Evolutionary conservation across 2,329 filamentous ascomycete species (phyloP).

Genomic region (Fusarium continuum): DNA sequence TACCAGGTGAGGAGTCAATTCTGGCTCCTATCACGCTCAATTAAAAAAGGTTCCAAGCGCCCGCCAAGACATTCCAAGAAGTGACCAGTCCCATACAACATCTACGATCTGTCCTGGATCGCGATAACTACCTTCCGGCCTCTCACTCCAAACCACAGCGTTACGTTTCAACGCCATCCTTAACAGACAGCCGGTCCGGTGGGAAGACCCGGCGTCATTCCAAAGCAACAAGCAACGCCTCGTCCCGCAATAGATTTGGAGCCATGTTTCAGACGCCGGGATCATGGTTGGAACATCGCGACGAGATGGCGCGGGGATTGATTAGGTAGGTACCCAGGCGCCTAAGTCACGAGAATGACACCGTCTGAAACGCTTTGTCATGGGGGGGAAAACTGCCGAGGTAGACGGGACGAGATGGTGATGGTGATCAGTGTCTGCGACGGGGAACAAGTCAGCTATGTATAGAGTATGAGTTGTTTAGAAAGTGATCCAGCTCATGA

Average conservation of each 20-base stretch:
- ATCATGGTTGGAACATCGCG: slow-evolving; percentile 17
- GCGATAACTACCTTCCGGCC: neutral
- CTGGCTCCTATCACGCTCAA: neutral
- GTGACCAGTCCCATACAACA: slow-evolving; percentile 9
- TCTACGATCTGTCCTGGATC: neutral
- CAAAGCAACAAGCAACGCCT: neutral
- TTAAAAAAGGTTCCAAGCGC: neutral
- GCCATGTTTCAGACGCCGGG: slow-evolving; percentile 23
- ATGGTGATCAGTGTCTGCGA: slow-evolving; percentile 6
- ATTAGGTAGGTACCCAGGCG: no score
- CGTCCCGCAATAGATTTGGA: neutral
- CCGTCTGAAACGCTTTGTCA: slow-evolving; percentile 29
- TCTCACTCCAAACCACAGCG: neutral
- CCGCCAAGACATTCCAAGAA: slow-evolving; percentile 16
- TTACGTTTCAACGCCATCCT: neutral
- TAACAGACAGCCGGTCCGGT: slow-evolving; percentile 6
- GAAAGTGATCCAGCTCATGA: slow-evolving; percentile 1
- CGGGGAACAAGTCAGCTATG: slow-evolving; percentile 3
- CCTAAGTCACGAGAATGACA: slow-evolving; percentile 16
- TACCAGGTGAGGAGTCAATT: slow-evolving; percentile 2
- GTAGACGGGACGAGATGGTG: neutral
- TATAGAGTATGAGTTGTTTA: neutral
- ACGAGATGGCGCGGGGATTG: slow-evolving; percentile 1
- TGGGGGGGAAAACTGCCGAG: slow-evolving; percentile 1
- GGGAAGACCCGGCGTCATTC: slow-evolving; percentile 23